Evolutionary conservation across 805 yeast genomes (phyloP), one percentile per base, ranked within the genome.

Genomic region (Starmerella bombi): DNA sequence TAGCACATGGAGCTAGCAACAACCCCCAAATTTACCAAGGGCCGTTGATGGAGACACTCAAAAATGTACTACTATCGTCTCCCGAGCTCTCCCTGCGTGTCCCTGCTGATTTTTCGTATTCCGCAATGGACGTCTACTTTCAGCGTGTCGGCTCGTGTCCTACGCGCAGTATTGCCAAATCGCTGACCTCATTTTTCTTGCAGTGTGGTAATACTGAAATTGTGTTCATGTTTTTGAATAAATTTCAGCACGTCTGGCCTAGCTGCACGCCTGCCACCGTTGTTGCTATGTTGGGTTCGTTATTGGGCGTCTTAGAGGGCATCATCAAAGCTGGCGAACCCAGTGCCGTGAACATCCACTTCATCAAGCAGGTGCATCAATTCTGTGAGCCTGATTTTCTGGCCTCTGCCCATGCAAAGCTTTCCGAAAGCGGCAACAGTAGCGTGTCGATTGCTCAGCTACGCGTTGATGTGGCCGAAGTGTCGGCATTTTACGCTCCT

Each of bases 141-240:
- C 25, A 36, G 59, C 71, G 14, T 69, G 70, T 3, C 64, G 71
- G 72, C 62, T 64, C 19, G 52, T 52, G 38, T 46, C 64, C 34
- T 18, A 31, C 37, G 18, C 37, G 41, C 30, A 25, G 31, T 15
- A 34, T 41, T 10, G 37, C 45, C 22, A 22, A 16, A 12, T 12
- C 27, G 19, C 33, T 41, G 25, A 16, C 50, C 18, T 7, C 8
- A 12, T 43, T 21, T 28, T 37, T 37, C 33, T 15, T 41, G 3
- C 15, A 18, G n/a, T 20, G 18, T 5, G 35, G 20, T 20, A 16
- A 32, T 17, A 4, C 8, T 15, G 25, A 15, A 12, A 35, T 36
- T 3, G 9, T 43, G 30, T 15, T 6, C 19, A 21, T 25, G 18
- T 43, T 40, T 25, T 17, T 46, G 25, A 15, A 17, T 5, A 18